These are phyloP conservation scores for Malassezia globosa DNA, from an alignment of 1,284 basidiomycete genomes.

Conservation along the genomic window DNA sequence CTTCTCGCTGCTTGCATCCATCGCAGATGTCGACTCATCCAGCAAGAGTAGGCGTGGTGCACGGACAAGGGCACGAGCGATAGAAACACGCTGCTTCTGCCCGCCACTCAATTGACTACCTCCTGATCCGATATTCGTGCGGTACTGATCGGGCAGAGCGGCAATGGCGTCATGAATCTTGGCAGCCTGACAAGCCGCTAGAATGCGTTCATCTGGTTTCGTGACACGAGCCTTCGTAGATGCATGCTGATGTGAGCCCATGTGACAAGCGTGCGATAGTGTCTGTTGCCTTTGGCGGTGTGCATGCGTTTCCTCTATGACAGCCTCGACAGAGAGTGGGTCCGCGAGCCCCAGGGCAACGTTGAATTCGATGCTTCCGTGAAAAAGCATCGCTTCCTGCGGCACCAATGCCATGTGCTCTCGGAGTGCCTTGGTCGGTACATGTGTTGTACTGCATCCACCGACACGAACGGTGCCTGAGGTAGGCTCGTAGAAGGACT, in stretches of 20 bases:
- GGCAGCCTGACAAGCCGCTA: slow-evolving; percentile 51
- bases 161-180: slow-evolving; percentile 60
- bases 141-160: slow-evolving; percentile 74
- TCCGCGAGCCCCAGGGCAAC: slow-evolving; percentile 57
- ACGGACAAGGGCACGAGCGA: slow-evolving; percentile 40
- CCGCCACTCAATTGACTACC: slow-evolving; percentile 58
- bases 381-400: slow-evolving; percentile 84
- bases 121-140: slow-evolving; percentile 84
- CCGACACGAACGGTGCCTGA: slow-evolving; percentile 66
- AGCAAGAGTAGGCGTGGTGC: slow-evolving; percentile 34
- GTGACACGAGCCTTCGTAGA: slow-evolving; percentile 52
- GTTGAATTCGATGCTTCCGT: slow-evolving; percentile 47
- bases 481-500: slow-evolving; percentile 55
- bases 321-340: slow-evolving; percentile 51
- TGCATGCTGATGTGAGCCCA: too few species aligned
- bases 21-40: slow-evolving; percentile 41
- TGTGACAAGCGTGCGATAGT: neutral
- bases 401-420: slow-evolving; percentile 57
- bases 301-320: slow-evolving; percentile 19
- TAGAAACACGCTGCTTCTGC: slow-evolving; percentile 40
- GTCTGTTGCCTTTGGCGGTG: slow-evolving; percentile 4
- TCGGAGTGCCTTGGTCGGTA: slow-evolving; percentile 54
- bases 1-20: slow-evolving; percentile 41
- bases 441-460: slow-evolving; percentile 62
- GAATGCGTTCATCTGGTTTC: slow-evolving; percentile 52